Evolutionary conservation across 2,329 filamentous ascomycete genomes (phyloP).

Genomic region (Trichoderma asperellum): DNA sequence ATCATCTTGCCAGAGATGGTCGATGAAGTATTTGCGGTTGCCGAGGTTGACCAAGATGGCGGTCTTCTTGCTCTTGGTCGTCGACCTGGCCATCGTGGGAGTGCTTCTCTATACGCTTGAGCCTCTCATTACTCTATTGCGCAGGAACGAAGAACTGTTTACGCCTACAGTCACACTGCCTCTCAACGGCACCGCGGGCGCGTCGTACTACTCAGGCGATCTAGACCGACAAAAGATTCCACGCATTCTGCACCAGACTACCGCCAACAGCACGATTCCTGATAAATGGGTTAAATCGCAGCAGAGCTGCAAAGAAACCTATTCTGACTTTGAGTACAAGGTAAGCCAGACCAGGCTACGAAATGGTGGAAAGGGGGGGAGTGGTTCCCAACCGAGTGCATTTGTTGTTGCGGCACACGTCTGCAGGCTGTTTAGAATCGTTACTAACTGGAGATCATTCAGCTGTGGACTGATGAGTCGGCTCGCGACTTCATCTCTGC

Average conservation of each 20-base stretch:
- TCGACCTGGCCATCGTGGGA: slow-evolving; percentile 13
- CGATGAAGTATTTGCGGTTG: slow-evolving; percentile 1
- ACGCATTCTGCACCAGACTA: slow-evolving; percentile 18
- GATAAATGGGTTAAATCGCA: slow-evolving; percentile 17
- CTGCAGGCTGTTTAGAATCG: not conserved
- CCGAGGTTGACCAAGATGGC: slow-evolving; percentile 12
- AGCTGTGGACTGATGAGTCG: slow-evolving; percentile 77
- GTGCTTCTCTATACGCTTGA: slow-evolving; percentile 17
- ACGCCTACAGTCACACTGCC: not conserved
- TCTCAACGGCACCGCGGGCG: slow-evolving; percentile 1
- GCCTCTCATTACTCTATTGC: slow-evolving; percentile 21
- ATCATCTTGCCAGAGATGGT: slow-evolving; percentile 5
- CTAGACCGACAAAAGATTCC: slow-evolving; percentile 5
- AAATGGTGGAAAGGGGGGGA: not conserved
- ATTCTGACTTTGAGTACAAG: slow-evolving; percentile 22
- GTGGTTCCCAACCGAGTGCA: not conserved
- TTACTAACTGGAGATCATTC: not conserved
- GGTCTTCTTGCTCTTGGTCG: not conserved
- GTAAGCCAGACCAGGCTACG: not conserved
- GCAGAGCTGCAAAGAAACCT: slow-evolving; percentile 9
- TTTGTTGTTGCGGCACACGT: not conserved
- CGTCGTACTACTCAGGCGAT: slow-evolving; percentile 1
- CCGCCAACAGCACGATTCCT: slow-evolving; percentile 1
- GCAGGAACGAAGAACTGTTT: slow-evolving; percentile 17
- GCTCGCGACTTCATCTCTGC: slow-evolving; percentile 71